Evolutionary conservation across 306 rosid genomes (phyloP).

Genomic region (Hippophae rhamnoides): DNA sequence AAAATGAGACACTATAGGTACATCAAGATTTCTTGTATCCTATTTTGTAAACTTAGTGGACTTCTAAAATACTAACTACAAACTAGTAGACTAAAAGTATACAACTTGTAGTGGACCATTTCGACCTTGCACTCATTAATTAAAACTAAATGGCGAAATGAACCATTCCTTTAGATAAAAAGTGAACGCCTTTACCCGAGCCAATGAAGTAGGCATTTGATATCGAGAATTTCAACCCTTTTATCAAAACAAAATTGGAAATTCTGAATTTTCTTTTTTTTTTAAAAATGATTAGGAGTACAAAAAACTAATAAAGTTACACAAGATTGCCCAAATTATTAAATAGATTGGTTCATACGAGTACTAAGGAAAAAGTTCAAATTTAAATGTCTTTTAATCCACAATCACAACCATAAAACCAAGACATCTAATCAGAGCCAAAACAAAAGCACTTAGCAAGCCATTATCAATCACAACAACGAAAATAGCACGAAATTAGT

Average conservation of each 20-base stretch:
- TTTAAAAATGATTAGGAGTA: background rate
- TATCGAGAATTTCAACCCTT: background rate
- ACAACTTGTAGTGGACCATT: too few species aligned
- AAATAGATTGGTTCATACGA: too few species aligned
- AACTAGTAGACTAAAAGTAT: too few species aligned
- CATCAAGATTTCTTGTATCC: too few species aligned
- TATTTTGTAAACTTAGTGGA: too few species aligned
- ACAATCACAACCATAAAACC: slow-evolving; percentile 15
- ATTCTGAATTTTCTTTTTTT: background rate
- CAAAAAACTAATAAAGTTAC: background rate
- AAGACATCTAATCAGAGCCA: slow-evolving; percentile 13
- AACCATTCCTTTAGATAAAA: too few species aligned
- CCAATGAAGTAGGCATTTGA: background rate
- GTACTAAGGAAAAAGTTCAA: background rate
- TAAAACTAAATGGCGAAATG: background rate
- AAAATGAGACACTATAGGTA: too few species aligned
- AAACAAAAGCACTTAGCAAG: slow-evolving; percentile 7
- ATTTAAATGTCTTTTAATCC: slow-evolving; percentile 2
- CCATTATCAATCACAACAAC: background rate
- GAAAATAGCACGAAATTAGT: background rate
- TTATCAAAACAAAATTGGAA: background rate
- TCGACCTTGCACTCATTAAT: too few species aligned
- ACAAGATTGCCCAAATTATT: slow-evolving; percentile 17
- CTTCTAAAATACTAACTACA: too few species aligned
- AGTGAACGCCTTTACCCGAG: too few species aligned